Conservation (phyloP, 805 yeast species). For the Cyberlindnera galapagoensis region DNA sequence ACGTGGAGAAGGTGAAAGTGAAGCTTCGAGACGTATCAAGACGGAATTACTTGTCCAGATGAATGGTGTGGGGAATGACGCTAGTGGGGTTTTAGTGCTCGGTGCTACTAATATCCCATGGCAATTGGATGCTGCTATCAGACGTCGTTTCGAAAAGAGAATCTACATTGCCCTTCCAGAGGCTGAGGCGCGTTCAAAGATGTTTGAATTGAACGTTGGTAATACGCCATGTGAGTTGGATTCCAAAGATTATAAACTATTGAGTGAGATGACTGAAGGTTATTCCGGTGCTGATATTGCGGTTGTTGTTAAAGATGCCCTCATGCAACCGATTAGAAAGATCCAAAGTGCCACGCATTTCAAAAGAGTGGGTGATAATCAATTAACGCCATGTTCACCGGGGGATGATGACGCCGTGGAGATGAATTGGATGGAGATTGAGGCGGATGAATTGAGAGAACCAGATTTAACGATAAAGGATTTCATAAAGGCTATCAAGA, state of each 20-base stretch:
- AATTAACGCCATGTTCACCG: slow-evolving; percentile 91
- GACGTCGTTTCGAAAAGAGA: slow-evolving; percentile 93
- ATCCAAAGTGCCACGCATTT: slow-evolving; percentile 96
- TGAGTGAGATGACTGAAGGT: slow-evolving; percentile 94
- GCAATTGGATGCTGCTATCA: slow-evolving; percentile 96
- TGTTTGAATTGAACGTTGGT: slow-evolving; percentile 93
- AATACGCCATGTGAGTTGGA: slow-evolving; percentile 77
- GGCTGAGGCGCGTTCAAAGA: slow-evolving; percentile 79
- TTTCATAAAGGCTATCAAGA: slow-evolving; percentile 85
- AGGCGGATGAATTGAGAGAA: slow-evolving; percentile 80
- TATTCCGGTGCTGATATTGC: slow-evolving; percentile 97
- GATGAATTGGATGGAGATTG: slow-evolving; percentile 90
- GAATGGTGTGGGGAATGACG: slow-evolving; percentile 98
- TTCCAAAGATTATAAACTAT: slow-evolving; percentile 62
- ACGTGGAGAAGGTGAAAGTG: slow-evolving; percentile 96
- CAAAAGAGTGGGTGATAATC: slow-evolving; percentile 46
- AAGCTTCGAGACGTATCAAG: slow-evolving; percentile 92
- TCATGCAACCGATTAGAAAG: slow-evolving; percentile 96
- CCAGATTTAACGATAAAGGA: slow-evolving; percentile 89
- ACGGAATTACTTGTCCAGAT: slow-evolving; percentile 94
- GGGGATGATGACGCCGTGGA: slow-evolving; percentile 87
- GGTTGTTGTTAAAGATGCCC: slow-evolving; percentile 92
- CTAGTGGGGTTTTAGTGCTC: slow-evolving; percentile 84
- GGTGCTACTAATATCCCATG: slow-evolving; percentile 99
- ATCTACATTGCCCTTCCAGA: slow-evolving; percentile 95